These are phyloP conservation scores for Zangia roseola DNA, from an alignment of 768 basidiomycete genomes.

Conservation along the genomic window DNA sequence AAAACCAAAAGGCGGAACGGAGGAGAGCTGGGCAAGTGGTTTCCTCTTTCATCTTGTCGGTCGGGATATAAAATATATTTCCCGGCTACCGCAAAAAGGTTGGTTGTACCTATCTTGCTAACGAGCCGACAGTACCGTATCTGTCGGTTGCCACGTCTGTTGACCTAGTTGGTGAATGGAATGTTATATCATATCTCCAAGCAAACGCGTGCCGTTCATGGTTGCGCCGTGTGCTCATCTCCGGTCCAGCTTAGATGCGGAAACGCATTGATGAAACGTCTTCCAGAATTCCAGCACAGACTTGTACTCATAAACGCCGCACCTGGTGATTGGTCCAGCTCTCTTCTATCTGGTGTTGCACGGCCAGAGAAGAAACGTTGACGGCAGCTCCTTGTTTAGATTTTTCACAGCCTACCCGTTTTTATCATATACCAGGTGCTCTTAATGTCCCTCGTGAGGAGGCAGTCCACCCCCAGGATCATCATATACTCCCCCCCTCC, in stretches of 20 bases:
- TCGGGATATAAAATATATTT: conserved; percentile 28
- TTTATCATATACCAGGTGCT: conserved; percentile 28
- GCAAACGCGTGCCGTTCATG: conserved; percentile 19
- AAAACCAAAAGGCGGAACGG: conserved; percentile 17
- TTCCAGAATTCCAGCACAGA: conserved; percentile 28
- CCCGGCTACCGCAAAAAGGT: conserved; percentile 19
- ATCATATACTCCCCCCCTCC: conserved; percentile 9
- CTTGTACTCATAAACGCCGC: conserved; percentile 24
- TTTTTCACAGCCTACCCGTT: conserved; percentile 21
- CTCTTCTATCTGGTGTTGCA: conserved; percentile 30
- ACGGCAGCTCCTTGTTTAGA: conserved; percentile 28
- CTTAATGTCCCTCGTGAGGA: conserved; percentile 28
- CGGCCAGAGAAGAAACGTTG: conserved; percentile 21
- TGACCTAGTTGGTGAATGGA: conserved; percentile 21
- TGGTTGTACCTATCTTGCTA: conserved; percentile 29
- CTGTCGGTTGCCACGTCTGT: conserved; percentile 21
- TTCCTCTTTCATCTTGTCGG: conserved; percentile 19
- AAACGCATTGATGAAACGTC: conserved; percentile 27
- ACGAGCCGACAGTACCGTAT: conserved; percentile 23
- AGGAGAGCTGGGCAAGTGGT: conserved; percentile 28
- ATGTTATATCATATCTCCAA: conserved; percentile 14
- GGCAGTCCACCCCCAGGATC: not conserved
- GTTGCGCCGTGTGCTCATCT: conserved; percentile 22
- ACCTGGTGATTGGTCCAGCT: conserved; percentile 21
- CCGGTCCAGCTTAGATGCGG: conserved; percentile 23